These are phyloP conservation scores for Hanseniaspora thailandica DNA, from an alignment of 805 yeast genomes.

Conservation along the genomic window DNA sequence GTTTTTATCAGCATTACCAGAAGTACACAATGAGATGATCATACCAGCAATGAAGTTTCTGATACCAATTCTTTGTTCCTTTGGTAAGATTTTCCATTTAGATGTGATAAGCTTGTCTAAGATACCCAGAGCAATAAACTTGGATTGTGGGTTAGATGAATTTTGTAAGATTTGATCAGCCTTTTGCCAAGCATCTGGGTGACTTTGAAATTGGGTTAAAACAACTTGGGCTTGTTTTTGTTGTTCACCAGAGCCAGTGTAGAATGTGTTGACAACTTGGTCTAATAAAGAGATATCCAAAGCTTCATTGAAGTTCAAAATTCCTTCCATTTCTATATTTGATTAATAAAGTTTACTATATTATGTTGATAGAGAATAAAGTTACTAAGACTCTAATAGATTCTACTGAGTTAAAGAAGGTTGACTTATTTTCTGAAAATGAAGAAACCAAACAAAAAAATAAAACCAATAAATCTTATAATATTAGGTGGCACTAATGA, in stretches of 20 bases:
- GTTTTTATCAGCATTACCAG: conserved; percentile 64
- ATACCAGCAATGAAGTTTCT: conserved; percentile 87
- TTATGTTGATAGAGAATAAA: no score
- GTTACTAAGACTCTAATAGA: no score
- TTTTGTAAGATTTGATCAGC: conserved; percentile 79
- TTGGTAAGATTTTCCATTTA: conserved; percentile 87
- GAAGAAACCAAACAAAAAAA: background rate
- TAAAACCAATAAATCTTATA: background rate
- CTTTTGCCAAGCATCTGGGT: conserved; percentile 90
- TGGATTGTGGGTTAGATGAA: conserved; percentile 72
- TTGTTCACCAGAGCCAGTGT: conserved; percentile 56
- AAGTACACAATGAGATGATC: conserved; percentile 70
- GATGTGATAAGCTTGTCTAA: conserved; percentile 81
- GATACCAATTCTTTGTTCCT: conserved; percentile 80
- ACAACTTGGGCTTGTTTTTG: conserved; percentile 62
- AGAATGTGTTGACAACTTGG: conserved; percentile 73
- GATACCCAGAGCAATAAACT: conserved; percentile 82
- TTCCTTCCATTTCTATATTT: conserved; percentile 55
- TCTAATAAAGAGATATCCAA: conserved; percentile 72
- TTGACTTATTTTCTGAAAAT: background rate
- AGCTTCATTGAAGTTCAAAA: conserved; percentile 77
- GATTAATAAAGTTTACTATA: no score
- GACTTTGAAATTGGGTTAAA: conserved; percentile 74
- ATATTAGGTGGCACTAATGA: background rate
- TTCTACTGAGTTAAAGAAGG: background rate